Base-by-base conservation (phyloP, 208 protist genomes). In the Leishmania major region DNA sequence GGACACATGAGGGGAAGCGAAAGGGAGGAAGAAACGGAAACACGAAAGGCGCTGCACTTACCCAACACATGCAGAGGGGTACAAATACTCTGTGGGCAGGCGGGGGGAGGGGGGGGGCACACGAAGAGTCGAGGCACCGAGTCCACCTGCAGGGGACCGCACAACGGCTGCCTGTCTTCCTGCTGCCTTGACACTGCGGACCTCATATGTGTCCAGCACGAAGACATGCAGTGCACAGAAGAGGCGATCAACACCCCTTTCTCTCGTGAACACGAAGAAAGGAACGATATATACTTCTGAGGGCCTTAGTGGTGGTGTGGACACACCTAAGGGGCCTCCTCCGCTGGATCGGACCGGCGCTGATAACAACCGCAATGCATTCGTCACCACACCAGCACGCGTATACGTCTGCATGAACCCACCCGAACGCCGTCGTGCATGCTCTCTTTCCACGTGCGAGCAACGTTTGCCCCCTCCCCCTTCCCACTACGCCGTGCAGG, bases 231-330 rank as follows among this genome's bases (percentile, higher is more conserved):
- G 13, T 55, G 51, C 2, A 55, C 51, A 55, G 51, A 19, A 19
- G 51, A 13, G 51, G 51, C 51, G 22, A 3, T 22, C 15, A 55
- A 22, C 19, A 17, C 17, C 51, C 3, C 51, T 55, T 55, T 19
- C 1, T 55, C 51, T 55, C 17, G 13, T 55, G 15, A 55, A 82
- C 80, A 66, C 75, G 59, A 22, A 59, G 4, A 37, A 77, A 57
- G n/a, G 22, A 43, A 6, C 4, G 1, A 37, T 82, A 62, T 22
- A 66, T 80, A 15, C 79, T 57, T 84, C n/a, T 84, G 55, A 35
- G n/a, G 4, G 2, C 31, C 11, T 28, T 64, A 17, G 10, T 64
- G 59, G 59, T 22, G 28, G 59, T 11, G 28, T 11, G 59, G 59
- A 31, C 25, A 64, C 7, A n/a, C 59, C 1, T 5, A 64, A 64